Evolutionary conservation across 2,329 filamentous ascomycete genomes (phyloP).

Genomic region (Calonectria naviculata): DNA sequence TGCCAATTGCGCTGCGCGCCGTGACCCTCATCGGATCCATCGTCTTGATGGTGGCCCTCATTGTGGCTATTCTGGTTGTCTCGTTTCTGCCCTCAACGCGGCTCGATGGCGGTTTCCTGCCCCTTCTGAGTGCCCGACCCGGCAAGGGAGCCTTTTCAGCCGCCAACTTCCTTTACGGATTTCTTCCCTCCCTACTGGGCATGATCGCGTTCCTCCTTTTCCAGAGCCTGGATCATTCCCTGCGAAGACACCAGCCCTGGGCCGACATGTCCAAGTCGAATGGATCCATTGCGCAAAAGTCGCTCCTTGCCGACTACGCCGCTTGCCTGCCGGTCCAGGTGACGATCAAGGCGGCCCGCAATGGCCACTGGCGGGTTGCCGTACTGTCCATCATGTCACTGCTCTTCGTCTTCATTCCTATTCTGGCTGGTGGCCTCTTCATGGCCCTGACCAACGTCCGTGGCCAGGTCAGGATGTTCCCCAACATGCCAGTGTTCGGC

Average conservation of each 20-base stretch:
- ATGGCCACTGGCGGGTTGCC: conserved; percentile 75
- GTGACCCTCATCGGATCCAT: conserved; percentile 74
- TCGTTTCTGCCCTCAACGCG: conserved; percentile 79
- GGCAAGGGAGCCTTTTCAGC: conserved; percentile 77
- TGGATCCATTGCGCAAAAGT: conserved; percentile 71
- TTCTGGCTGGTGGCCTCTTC: conserved; percentile 77
- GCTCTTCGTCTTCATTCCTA: conserved; percentile 71
- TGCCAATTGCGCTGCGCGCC: conserved; percentile 81
- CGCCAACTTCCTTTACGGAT: conserved; percentile 89
- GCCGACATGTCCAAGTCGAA: conserved; percentile 67
- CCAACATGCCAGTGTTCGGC: conserved; percentile 79
- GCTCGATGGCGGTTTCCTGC: conserved; percentile 77
- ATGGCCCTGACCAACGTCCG: conserved; percentile 73
- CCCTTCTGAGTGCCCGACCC: conserved; percentile 72
- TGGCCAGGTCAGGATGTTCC: conserved; percentile 71
- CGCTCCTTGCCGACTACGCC: conserved; percentile 77
- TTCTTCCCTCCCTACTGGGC: conserved; percentile 76
- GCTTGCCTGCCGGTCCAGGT: conserved; percentile 72
- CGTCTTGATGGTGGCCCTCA: conserved; percentile 67
- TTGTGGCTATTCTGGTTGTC: conserved; percentile 79
- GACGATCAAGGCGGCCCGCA: conserved; percentile 66
- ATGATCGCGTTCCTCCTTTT: conserved; percentile 75
- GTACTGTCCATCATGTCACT: conserved; percentile 68
- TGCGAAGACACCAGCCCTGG: conserved; percentile 78
- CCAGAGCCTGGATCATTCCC: conserved; percentile 72